phyloP scores from a whole-genome alignment of 2,329 filamentous ascomycete genomes.

The Cercospora sp. region DNA sequence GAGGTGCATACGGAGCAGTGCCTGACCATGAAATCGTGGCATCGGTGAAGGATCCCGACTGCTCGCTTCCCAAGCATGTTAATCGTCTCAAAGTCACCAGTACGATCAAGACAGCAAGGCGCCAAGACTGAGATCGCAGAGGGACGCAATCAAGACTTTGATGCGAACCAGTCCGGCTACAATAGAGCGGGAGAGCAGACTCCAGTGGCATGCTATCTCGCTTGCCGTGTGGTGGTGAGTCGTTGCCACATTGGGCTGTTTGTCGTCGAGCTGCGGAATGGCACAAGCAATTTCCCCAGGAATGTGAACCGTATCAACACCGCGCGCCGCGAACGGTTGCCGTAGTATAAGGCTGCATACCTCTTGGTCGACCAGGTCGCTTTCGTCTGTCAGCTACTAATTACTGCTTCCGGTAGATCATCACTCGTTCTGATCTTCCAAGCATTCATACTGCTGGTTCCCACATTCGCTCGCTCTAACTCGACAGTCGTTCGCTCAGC shows the following conservation, averaged over 20 bases:
- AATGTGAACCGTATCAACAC: constrained; percentile 25
- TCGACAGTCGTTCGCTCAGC: constrained; percentile 17
- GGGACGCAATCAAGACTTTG: background rate
- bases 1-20: background rate
- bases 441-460: constrained; percentile 18
- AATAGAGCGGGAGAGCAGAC: background rate
- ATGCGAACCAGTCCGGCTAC: background rate
- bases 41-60: background rate
- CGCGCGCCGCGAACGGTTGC: constrained; percentile 21
- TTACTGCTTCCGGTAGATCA: constrained; percentile 27
- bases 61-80: background rate
- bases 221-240: constrained; percentile 11
- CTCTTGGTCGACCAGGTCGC: constrained; percentile 19
- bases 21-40: background rate
- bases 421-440: constrained; percentile 23
- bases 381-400: constrained; percentile 25
- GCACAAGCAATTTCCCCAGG: constrained; percentile 22
- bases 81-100: background rate
- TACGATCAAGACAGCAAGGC: background rate
- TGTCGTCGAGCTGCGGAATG: constrained; percentile 19
- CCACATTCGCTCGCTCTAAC: constrained; percentile 18
- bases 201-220: constrained; percentile 15
- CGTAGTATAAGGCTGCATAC: constrained; percentile 26
- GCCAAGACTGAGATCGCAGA: background rate
- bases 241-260: constrained; percentile 15